Conservation (phyloP, 2,329 filamentous ascomycete genomes). For the Cercospora berteroae region DNA sequence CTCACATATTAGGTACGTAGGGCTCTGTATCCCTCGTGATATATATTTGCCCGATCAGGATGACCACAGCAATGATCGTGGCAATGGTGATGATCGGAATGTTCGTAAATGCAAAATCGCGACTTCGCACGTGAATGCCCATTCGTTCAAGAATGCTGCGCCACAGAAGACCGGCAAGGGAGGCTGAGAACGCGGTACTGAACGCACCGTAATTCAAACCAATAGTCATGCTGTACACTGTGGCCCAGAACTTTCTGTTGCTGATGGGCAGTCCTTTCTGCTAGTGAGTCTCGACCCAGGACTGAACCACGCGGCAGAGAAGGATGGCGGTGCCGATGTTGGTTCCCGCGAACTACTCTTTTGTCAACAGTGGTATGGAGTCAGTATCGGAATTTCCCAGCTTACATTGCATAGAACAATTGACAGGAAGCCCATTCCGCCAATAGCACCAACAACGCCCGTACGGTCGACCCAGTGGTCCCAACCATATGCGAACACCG, state of each 20-base stretch:
- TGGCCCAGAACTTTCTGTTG: conserved; percentile 68
- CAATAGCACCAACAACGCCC: conserved; percentile 65
- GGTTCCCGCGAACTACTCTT: conserved; percentile 61
- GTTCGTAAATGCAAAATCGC: conserved; percentile 68
- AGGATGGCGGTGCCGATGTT: conserved; percentile 76
- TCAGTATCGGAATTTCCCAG: not conserved
- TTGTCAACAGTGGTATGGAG: not conserved
- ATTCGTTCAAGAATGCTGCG: conserved; percentile 67
- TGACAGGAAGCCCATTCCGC: conserved; percentile 71
- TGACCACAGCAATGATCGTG: conserved; percentile 62
- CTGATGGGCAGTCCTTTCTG: conserved; percentile 52
- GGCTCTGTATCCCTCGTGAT: conserved; percentile 50
- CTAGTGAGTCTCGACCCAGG: conserved; percentile 62
- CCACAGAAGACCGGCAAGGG: conserved; percentile 70
- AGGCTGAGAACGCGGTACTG: conserved; percentile 69
- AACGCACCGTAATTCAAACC: conserved; percentile 75
- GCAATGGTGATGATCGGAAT: conserved; percentile 67
- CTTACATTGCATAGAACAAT: conserved; percentile 62
- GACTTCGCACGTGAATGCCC: conserved; percentile 61
- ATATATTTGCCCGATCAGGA: conserved; percentile 64
- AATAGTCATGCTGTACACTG: conserved; percentile 71
- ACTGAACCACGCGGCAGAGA: conserved; percentile 66
- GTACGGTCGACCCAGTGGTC: conserved; percentile 69
- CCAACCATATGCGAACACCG: conserved; percentile 71
- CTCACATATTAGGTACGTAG: conserved; percentile 29